phyloP scores from a whole-genome alignment of 2,329 filamentous ascomycete species.

The Coccinonectria pachysandricola region DNA sequence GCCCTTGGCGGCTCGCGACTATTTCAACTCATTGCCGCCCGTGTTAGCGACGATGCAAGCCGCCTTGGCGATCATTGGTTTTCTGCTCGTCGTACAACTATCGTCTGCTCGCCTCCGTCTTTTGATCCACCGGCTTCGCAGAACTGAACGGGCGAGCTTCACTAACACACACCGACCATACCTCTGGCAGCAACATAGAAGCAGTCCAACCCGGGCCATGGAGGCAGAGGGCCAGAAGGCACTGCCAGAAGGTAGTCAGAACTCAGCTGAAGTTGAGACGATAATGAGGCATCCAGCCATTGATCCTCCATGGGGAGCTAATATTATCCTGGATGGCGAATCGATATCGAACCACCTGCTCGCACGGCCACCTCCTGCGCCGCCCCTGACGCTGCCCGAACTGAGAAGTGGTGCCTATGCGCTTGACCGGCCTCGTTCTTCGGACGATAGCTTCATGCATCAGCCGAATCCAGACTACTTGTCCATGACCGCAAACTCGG shows the following conservation, averaged over 20 bases:
- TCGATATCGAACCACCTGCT: constrained; percentile 21
- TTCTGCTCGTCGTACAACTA: constrained; percentile 25
- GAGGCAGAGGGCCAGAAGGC: constrained; percentile 15
- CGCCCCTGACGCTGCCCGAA: constrained; percentile 39
- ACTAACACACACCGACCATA: constrained; percentile 9
- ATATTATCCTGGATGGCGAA: constrained; percentile 13
- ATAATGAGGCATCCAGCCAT: too few species aligned
- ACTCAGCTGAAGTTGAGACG: too few species aligned
- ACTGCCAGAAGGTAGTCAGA: too few species aligned
- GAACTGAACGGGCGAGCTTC: constrained; percentile 13
- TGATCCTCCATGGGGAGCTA: constrained; percentile 16
- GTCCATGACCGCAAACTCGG: constrained; percentile 23
- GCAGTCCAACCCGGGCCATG: constrained; percentile 16
- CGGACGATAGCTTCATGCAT: constrained; percentile 30
- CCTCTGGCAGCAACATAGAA: constrained; percentile 6
- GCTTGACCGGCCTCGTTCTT: constrained; percentile 25
- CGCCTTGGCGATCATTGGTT: constrained; percentile 24
- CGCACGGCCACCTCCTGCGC: constrained; percentile 32
- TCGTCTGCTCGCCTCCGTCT: constrained; percentile 16
- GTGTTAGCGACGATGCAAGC: constrained; percentile 17
- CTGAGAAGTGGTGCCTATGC: constrained; percentile 32
- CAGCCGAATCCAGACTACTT: constrained; percentile 42
- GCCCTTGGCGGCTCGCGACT: constrained; percentile 15
- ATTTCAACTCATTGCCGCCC: constrained; percentile 23
- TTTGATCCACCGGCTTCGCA: constrained; percentile 19